Evolutionary conservation across 2,329 filamentous ascomycete species (phyloP).

Genomic region (Albifimbria verrucaria): DNA sequence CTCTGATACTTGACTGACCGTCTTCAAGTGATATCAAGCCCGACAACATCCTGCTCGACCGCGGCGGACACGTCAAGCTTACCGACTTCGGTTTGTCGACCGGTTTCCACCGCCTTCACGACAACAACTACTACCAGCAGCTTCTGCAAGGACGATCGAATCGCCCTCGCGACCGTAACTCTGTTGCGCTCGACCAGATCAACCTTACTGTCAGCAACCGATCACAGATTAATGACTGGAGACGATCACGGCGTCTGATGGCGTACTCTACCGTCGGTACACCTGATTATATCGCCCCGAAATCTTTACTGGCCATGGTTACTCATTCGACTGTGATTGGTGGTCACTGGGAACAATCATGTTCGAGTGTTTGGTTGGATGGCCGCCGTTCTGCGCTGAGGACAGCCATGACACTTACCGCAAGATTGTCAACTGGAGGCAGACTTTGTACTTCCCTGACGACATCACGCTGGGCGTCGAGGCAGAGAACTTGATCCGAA

Average conservation of each 20-base stretch:
- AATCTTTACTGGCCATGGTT: conserved; percentile 95
- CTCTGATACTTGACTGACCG: conserved; percentile 4
- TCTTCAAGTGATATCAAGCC: conserved; percentile 87
- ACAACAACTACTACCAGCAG: conserved; percentile 98
- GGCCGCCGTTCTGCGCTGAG: conserved; percentile 98
- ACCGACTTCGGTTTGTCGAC: conserved; percentile 98
- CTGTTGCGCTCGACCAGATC: conserved; percentile 95
- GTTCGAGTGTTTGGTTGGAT: conserved; percentile 98
- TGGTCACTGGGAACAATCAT: conserved; percentile 99
- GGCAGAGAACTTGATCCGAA: conserved; percentile 88
- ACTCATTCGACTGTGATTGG: conserved; percentile 97
- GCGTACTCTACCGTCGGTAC: conserved; percentile 98
- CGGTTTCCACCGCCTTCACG: conserved; percentile 95
- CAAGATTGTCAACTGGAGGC: conserved; percentile 98
- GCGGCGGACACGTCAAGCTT: conserved; percentile 94
- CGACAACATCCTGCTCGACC: conserved; percentile 94
- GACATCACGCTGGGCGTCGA: conserved; percentile 86
- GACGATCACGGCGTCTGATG: conserved; percentile 90
- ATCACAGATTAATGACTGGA: conserved; percentile 97
- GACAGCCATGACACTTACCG: conserved; percentile 97
- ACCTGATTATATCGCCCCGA: conserved; percentile 97
- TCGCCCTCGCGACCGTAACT: conserved; percentile 78
- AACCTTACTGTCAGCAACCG: conserved; percentile 97
- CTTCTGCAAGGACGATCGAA: conserved; percentile 78
- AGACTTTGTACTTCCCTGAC: conserved; percentile 93